These are phyloP conservation scores for Neoscytalidium dimidiatum DNA, from an alignment of 2,329 filamentous ascomycete genomes.

Conservation along the genomic window DNA sequence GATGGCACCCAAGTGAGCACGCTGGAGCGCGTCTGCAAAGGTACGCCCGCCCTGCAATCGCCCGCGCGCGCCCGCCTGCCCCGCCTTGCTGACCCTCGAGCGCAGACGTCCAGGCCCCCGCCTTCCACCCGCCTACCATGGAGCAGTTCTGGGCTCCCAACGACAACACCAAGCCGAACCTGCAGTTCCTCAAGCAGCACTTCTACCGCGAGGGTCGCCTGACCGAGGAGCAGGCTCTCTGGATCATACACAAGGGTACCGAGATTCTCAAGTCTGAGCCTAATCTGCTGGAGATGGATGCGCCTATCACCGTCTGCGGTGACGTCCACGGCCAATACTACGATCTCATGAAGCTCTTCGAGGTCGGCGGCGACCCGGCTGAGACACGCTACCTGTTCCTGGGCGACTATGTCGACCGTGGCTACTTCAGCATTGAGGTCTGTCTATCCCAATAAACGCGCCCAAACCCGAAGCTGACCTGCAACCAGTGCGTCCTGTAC, in stretches of 20 bases:
- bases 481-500: conserved; percentile 79
- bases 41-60: conserved; percentile 52
- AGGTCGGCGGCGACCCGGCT: conserved; percentile 93
- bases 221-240: conserved; percentile 95
- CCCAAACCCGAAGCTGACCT: conserved; percentile 32
- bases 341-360: conserved; percentile 98
- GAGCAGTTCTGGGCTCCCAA: conserved; percentile 92
- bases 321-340: conserved; percentile 99
- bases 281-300: conserved; percentile 98
- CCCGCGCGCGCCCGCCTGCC: not conserved
- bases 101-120: conserved; percentile 94
- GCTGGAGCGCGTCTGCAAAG: conserved; percentile 95
- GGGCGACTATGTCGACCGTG: conserved; percentile 96
- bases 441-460: conserved; percentile 22
- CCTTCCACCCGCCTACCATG: conserved; percentile 87
- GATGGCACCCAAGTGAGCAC: conserved; percentile 96
- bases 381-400: conserved; percentile 97
- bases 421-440: conserved; percentile 97
- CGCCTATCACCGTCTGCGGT: conserved; percentile 96
- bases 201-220: conserved; percentile 96
- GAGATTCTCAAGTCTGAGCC: conserved; percentile 87
- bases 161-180: conserved; percentile 83
- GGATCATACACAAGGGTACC: conserved; percentile 86
- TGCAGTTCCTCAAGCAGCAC: conserved; percentile 95
- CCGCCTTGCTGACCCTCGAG: conserved; percentile 30